phyloP scores from a whole-genome alignment of 192 early-diverging fungal genomes.

The Borealophlyctis nickersoniae region DNA sequence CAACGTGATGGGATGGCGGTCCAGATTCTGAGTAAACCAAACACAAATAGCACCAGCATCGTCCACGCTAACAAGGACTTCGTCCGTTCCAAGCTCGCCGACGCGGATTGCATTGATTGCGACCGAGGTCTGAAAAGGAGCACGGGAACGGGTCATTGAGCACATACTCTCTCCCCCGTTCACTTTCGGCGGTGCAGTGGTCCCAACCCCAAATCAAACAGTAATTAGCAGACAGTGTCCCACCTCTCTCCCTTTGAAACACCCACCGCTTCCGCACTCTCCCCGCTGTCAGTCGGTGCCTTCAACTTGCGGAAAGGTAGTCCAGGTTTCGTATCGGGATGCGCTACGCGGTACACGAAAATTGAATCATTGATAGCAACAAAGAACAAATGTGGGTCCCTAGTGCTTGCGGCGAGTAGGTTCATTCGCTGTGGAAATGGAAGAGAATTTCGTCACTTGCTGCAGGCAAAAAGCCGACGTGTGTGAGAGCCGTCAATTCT shows the following conservation, averaged over 20 bases:
- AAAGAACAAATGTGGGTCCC: constrained; percentile 11
- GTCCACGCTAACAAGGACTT: constrained; percentile 22
- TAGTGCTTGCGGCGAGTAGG: constrained; percentile 1
- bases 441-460: no score
- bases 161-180: background rate
- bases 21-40: constrained; percentile 17
- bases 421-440: constrained; percentile 29
- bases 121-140: background rate
- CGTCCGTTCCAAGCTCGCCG: constrained; percentile 16
- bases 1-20: constrained; percentile 15
- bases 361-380: constrained; percentile 17
- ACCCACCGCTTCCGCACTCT: background rate
- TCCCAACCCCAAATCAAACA: background rate
- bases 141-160: background rate
- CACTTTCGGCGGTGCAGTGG: background rate
- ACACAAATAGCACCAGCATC: constrained; percentile 15
- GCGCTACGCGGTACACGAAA: constrained; percentile 9
- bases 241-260: background rate
- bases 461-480: no score
- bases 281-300: background rate
- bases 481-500: no score
- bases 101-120: constrained; percentile 28
- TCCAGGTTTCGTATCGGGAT: background rate
- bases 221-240: background rate
- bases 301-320: background rate